Conservation (phyloP, 176 grass and related monocot genomes). For the Oryza longistaminata region DNA sequence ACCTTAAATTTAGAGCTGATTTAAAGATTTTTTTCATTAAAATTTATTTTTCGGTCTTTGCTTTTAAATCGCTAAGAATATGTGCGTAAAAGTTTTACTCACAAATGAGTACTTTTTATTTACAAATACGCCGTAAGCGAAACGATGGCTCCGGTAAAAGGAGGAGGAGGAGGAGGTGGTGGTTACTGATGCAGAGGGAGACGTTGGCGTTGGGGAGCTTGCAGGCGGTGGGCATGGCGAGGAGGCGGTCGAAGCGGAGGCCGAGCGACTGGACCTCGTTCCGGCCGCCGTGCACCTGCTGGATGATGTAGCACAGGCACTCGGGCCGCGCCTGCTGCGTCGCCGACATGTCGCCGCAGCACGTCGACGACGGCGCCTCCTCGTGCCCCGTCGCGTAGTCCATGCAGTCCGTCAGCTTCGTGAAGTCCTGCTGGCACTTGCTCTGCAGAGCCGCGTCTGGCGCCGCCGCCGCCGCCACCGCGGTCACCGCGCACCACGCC, state of each 20-base stretch:
- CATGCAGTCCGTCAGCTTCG: constrained; percentile 66
- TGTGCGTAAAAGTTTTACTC: too few relatives aligned
- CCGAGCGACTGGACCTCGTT: constrained; percentile 56
- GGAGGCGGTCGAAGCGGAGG: constrained; percentile 57
- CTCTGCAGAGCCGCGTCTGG: constrained; percentile 47
- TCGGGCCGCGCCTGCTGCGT: constrained; percentile 46
- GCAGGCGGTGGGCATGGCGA: constrained; percentile 54
- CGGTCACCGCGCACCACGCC: background rate
- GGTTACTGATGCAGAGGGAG: constrained; percentile 66
- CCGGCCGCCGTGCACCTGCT: constrained; percentile 58
- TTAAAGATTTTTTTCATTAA: too few relatives aligned
- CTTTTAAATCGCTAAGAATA: too few relatives aligned
- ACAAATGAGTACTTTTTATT: too few relatives aligned
- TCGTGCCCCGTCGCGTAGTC: constrained; percentile 68
- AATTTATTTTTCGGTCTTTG: too few relatives aligned
- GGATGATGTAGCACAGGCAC: constrained; percentile 87
- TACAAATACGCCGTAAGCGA: too few relatives aligned
- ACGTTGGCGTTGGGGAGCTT: constrained; percentile 64
- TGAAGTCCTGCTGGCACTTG: constrained; percentile 56
- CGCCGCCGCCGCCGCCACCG: background rate
- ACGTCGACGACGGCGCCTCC: constrained; percentile 47
- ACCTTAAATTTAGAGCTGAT: too few relatives aligned
- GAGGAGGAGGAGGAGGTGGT: too few relatives aligned
- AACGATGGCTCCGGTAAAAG: too few relatives aligned
- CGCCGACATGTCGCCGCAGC: constrained; percentile 48